A percentile compares a stretch with the other conserved stretches of the same genome.
These are phyloP conservation scores for Telfairia occidentalis DNA, from an alignment of 331 rosid species.

Conservation along the genomic window DNA sequence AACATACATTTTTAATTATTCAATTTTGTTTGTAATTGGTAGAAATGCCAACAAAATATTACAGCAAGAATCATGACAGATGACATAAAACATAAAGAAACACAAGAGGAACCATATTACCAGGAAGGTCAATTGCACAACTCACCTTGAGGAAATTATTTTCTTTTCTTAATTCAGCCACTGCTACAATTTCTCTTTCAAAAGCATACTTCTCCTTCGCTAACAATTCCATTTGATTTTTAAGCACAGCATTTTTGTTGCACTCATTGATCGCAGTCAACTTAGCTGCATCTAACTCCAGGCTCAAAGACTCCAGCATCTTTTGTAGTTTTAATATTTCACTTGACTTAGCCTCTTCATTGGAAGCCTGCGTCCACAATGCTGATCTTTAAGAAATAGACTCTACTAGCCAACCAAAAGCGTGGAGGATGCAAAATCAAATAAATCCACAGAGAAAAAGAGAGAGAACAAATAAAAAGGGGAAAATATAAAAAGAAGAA, in stretches of 20 bases:
- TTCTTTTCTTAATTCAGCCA: slow-evolving; percentile 66
- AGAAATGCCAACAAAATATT: neutral
- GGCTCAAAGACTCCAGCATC: slow-evolving; percentile 55
- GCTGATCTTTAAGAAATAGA: slow-evolving; percentile 4
- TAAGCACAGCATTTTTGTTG: slow-evolving; percentile 83
- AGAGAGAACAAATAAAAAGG: neutral
- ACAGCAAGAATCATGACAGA: neutral
- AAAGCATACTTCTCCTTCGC: slow-evolving; percentile 67
- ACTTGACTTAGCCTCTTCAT: slow-evolving; percentile 67
- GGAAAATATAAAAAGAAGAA: neutral
- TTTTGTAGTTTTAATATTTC: slow-evolving; percentile 68
- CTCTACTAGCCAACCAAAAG: neutral
- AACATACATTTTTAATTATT: neutral
- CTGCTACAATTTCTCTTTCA: slow-evolving; percentile 56
- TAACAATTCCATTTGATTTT: slow-evolving; percentile 71
- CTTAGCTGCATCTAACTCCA: slow-evolving; percentile 83
- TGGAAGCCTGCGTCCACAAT: slow-evolving; percentile 59
- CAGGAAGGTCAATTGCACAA: neutral
- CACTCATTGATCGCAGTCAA: slow-evolving; percentile 80
- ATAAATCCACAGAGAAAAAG: neutral
- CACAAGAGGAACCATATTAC: neutral
- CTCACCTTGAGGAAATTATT: slow-evolving; percentile 63
- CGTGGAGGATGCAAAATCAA: neutral
- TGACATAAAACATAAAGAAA: neutral
- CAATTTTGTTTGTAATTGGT: neutral